Conservation (phyloP, 2,329 filamentous ascomycete genomes). For the Colletotrichum noveboracense region DNA sequence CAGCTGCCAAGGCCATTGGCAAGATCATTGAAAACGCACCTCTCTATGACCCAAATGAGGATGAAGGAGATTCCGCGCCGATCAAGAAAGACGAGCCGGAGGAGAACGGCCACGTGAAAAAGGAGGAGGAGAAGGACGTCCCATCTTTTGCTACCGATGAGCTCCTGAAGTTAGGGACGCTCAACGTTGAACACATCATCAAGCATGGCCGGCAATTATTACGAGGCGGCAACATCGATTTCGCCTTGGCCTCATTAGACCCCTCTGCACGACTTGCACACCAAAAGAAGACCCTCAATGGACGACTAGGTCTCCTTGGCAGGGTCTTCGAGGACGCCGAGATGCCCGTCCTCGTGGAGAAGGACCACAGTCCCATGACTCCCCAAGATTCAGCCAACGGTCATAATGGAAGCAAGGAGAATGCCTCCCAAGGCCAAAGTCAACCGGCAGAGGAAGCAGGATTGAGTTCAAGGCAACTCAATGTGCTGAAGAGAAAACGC, state of each 20-base stretch:
- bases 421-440: slow-evolving; percentile 37
- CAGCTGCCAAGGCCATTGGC: slow-evolving; percentile 91
- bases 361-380: slow-evolving; percentile 49
- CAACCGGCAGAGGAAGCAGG: slow-evolving; percentile 67
- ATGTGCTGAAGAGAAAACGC: slow-evolving; percentile 91
- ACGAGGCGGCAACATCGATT: slow-evolving; percentile 86
- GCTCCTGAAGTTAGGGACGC: slow-evolving; percentile 71
- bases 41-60: slow-evolving; percentile 84
- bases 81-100: slow-evolving; percentile 48
- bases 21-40: slow-evolving; percentile 92
- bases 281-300: slow-evolving; percentile 86
- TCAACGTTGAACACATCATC: slow-evolving; percentile 82
- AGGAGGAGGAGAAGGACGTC: slow-evolving; percentile 63
- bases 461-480: slow-evolving; percentile 91
- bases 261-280: slow-evolving; percentile 81
- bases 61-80: slow-evolving; percentile 56
- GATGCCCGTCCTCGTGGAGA: slow-evolving; percentile 60
- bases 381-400: slow-evolving; percentile 47
- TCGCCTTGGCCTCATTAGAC: slow-evolving; percentile 80
- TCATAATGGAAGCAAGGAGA: slow-evolving; percentile 39
- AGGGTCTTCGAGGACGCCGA: slow-evolving; percentile 87
- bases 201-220: slow-evolving; percentile 84
- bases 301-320: slow-evolving; percentile 83
- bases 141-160: slow-evolving; percentile 56
- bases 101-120: slow-evolving; percentile 57